Evolutionary conservation across 2,329 filamentous ascomycete species (phyloP).

Genomic region (Alternaria tenuissima): DNA sequence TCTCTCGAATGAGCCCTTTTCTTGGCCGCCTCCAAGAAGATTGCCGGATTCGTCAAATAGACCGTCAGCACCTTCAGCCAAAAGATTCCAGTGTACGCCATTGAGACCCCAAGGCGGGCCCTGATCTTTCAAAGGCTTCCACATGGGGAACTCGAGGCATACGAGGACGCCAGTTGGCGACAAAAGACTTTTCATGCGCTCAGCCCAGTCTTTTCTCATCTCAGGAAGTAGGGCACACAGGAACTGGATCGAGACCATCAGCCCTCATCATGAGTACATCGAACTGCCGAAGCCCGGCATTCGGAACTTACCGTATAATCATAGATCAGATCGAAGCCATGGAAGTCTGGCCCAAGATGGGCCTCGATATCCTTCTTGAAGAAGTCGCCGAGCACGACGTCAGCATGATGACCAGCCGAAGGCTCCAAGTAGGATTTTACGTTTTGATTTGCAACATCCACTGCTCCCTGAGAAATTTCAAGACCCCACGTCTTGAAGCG

Average conservation of each 20-base stretch:
- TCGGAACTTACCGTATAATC: conserved; percentile 62
- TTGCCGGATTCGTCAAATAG: conserved; percentile 20
- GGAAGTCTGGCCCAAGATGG: conserved; percentile 37
- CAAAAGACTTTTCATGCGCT: conserved; percentile 62
- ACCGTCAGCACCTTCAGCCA: conserved; percentile 21
- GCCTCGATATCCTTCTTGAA: conserved; percentile 65
- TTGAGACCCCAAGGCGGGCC: conserved; percentile 78
- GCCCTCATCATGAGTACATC: not conserved
- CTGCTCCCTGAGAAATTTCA: conserved; percentile 65
- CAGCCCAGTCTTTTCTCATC: conserved; percentile 63
- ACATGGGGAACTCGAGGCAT: conserved; percentile 77
- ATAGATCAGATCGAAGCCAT: conserved; percentile 66
- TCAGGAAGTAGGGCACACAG: conserved; percentile 65
- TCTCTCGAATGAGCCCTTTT: conserved; percentile 19
- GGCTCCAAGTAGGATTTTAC: conserved; percentile 18
- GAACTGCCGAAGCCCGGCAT: not conserved
- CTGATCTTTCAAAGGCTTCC: conserved; percentile 67
- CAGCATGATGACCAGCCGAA: conserved; percentile 40
- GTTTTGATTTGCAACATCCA: conserved; percentile 30
- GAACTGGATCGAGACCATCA: conserved; percentile 54
- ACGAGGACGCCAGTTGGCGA: conserved; percentile 61
- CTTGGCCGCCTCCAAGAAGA: conserved; percentile 4
- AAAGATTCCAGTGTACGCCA: conserved; percentile 38
- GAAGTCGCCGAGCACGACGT: conserved; percentile 70
- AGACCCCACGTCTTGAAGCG: conserved; percentile 79